Evolutionary conservation across 2,329 filamentous ascomycete genomes (phyloP), one percentile per base, ranked within the genome.

Genomic region (Hypoxylon sp.): DNA sequence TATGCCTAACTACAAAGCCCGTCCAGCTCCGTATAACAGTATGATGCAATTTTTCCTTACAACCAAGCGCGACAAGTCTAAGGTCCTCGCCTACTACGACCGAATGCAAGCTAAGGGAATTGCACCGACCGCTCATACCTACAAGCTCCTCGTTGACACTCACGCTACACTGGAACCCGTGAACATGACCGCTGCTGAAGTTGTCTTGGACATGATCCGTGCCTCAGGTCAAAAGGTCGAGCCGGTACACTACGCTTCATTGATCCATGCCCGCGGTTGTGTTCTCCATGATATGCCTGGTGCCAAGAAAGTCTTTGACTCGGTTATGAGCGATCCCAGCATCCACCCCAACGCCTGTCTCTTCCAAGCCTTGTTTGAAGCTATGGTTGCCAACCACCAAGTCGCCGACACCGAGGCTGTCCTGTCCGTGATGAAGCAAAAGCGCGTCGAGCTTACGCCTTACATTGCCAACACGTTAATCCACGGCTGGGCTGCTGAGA

Each of bases 31-130:
- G 1, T 99, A 99, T 80, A 97, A 99, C 79, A 96, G 91, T 73
- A 89, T 99, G 86, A 99, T 99, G 85, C 94, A 99, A 71, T 97
- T 96, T 77, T 99, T 97, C 83, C 79, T 97, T 62, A 96, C 90
- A 49, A 97, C 93, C 46, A 97, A 97, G 83, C 90, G 91, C 43
- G 93, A 99, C 72, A 93, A 94, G 75, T 77, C 80, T 71, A 97
- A 97, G 83, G 93, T 97, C 4, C 80, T 99, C 16, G 81, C 87
- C 21, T 99, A 97, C 79, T 97, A 96, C 69, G 88, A 96, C 72
- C 90, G 93, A 57, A 97, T 99, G 94, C 85, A 88, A 69, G 80
- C 84, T 15, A 90, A 88, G 75, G 85, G 87, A 48, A 99, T 99
- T 68, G 79, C 89, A 53, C 93, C 94, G 2, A 97, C 94, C 1